Evolutionary conservation across 2,329 filamentous ascomycete species (phyloP).

Genomic region (Claviceps sp.): DNA sequence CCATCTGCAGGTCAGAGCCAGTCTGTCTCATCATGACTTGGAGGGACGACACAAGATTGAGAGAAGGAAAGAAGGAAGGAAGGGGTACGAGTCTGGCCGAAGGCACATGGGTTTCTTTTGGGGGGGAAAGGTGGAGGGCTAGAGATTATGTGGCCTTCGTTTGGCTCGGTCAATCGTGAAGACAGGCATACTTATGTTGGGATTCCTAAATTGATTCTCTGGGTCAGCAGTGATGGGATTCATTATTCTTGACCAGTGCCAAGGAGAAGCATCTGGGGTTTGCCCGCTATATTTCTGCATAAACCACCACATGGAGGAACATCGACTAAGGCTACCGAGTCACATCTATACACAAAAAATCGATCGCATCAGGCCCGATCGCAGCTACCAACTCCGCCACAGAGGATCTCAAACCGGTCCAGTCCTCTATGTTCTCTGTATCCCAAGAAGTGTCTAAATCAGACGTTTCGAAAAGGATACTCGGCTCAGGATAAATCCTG

Average conservation of each 20-base stretch:
- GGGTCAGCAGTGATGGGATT: too few relatives aligned
- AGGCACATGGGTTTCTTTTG: too few relatives aligned
- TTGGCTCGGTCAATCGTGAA: too few relatives aligned
- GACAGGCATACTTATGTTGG: slow-evolving; percentile 84
- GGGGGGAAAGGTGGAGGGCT: too few relatives aligned
- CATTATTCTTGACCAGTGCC: too few relatives aligned
- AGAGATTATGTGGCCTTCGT: too few relatives aligned
- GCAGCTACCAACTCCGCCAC: slow-evolving; percentile 56
- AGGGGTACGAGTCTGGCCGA: not conserved
- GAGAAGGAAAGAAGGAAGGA: slow-evolving; percentile 5
- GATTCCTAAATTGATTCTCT: slow-evolving; percentile 60
- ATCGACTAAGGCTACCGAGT: not conserved
- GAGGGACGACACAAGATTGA: slow-evolving; percentile 6
- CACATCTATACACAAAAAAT: slow-evolving; percentile 46
- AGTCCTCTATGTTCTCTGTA: slow-evolving; percentile 32
- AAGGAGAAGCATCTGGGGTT: too few relatives aligned
- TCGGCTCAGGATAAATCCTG: slow-evolving; percentile 24
- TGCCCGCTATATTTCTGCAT: too few relatives aligned
- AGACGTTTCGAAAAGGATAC: slow-evolving; percentile 27
- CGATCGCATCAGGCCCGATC: slow-evolving; percentile 46
- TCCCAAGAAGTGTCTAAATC: slow-evolving; percentile 47
- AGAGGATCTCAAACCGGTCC: slow-evolving; percentile 41
- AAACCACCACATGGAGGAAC: not conserved
- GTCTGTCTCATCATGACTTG: too few relatives aligned
- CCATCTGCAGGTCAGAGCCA: too few relatives aligned